Evolutionary conservation across 495 filamentous ascomycete species (phyloP).

Genomic region (Daldinia vernicosa): DNA sequence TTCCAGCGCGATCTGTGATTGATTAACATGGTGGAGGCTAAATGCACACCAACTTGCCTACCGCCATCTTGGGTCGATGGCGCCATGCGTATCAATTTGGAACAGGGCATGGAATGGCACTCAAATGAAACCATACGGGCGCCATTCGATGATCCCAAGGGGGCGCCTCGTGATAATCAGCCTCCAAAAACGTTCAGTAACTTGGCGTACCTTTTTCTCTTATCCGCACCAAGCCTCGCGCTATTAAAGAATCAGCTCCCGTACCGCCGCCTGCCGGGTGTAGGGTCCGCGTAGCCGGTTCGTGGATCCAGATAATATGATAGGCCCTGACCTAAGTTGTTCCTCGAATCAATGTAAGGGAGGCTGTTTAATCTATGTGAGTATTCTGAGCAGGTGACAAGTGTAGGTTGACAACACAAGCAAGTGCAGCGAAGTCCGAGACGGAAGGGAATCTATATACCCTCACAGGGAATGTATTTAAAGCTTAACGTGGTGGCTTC

Average conservation of each 20-base stretch:
- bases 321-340: not conserved
- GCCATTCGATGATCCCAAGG: slow-evolving; percentile 18
- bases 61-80: slow-evolving; percentile 44
- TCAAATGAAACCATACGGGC: slow-evolving; percentile 24
- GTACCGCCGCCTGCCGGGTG: slow-evolving; percentile 23
- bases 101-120: slow-evolving; percentile 34
- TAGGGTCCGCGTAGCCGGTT: slow-evolving; percentile 18
- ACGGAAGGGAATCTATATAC: slow-evolving; percentile 43
- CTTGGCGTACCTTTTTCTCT: slow-evolving; percentile 37
- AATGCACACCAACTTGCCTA: slow-evolving; percentile 42
- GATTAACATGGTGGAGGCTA: slow-evolving; percentile 41
- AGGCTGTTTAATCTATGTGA: slow-evolving; percentile 18
- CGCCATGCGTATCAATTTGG: slow-evolving; percentile 42
- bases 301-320: slow-evolving; percentile 11
- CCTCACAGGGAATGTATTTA: slow-evolving; percentile 17
- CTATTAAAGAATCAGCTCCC: slow-evolving; percentile 11
- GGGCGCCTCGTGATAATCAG: slow-evolving; percentile 30
- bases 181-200: slow-evolving; percentile 24
- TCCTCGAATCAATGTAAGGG: slow-evolving; percentile 20
- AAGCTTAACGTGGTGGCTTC: slow-evolving; percentile 35
- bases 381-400: slow-evolving; percentile 10
- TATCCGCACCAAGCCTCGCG: slow-evolving; percentile 23
- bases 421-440: slow-evolving; percentile 13
- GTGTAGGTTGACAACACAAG: slow-evolving; percentile 10
- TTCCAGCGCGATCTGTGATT: slow-evolving; percentile 34